Percentiles rank a stretch among this genome's conserved stretches.
Conservation (phyloP, 2,329 filamentous ascomycete species). For the Emericellopsis atlantica region DNA sequence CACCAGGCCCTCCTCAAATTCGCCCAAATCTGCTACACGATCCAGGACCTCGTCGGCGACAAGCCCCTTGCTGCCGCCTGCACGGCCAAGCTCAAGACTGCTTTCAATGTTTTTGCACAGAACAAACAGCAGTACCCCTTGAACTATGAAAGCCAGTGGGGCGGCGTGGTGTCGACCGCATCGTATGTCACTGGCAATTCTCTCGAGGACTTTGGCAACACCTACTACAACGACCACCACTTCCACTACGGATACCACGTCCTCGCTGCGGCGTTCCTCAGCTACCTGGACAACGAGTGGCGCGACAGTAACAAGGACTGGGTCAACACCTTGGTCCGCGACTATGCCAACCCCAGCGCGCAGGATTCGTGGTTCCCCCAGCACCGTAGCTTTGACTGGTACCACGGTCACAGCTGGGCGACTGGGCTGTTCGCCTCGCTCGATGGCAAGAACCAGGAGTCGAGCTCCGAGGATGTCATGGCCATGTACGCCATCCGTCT, state of each 20-base stretch:
- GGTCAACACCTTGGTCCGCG: slow-evolving; percentile 74
- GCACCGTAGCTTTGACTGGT: slow-evolving; percentile 84
- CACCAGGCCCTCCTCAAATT: slow-evolving; percentile 57
- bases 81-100: slow-evolving; percentile 48
- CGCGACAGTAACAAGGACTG: slow-evolving; percentile 61
- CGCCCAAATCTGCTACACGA: slow-evolving; percentile 52
- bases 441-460: slow-evolving; percentile 70
- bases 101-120: slow-evolving; percentile 51
- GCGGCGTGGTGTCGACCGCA: slow-evolving; percentile 66
- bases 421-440: slow-evolving; percentile 58
- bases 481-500: slow-evolving; percentile 81
- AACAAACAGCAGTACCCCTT: slow-evolving; percentile 58
- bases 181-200: slow-evolving; percentile 59
- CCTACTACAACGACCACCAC: slow-evolving; percentile 66
- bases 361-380: slow-evolving; percentile 71
- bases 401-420: slow-evolving; percentile 87
- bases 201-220: slow-evolving; percentile 79
- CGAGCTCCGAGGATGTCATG: slow-evolving; percentile 82
- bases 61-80: slow-evolving; percentile 41
- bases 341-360: slow-evolving; percentile 62
- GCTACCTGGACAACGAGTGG: slow-evolving; percentile 65
- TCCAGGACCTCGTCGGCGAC: slow-evolving; percentile 51
- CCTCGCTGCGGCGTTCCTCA: slow-evolving; percentile 73
- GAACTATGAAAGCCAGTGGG: slow-evolving; percentile 60
- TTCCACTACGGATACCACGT: slow-evolving; percentile 85